phyloP scores from a whole-genome alignment of 306 rosid genomes.

The Cyamopsis tetragonoloba region DNA sequence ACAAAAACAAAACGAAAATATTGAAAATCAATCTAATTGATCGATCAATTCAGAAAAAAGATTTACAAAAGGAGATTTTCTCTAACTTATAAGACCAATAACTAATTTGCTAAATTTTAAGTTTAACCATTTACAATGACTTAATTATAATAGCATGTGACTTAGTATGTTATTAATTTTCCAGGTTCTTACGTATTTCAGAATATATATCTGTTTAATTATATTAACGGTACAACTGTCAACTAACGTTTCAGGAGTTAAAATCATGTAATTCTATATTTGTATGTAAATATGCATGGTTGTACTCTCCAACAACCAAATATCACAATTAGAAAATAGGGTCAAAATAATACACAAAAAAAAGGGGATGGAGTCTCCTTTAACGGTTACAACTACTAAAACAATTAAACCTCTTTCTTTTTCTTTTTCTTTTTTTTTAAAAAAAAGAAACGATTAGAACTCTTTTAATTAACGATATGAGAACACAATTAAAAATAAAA shows the following conservation, averaged over 20 bases:
- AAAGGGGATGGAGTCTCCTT: background rate
- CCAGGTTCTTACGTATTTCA: background rate
- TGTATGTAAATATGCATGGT: background rate
- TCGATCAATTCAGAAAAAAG: too few species aligned
- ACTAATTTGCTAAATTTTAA: background rate
- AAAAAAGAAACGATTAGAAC: too few species aligned
- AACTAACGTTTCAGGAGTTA: too few species aligned
- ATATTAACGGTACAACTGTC: too few species aligned
- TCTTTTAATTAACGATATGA: background rate
- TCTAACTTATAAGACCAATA: background rate
- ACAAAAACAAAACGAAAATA: too few species aligned
- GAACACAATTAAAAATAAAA: background rate
- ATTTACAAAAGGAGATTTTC: too few species aligned
- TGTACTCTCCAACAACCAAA: background rate
- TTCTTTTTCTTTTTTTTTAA: background rate
- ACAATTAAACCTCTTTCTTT: background rate
- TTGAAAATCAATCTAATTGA: too few species aligned
- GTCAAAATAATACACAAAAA: too few species aligned
- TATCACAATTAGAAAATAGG: constrained; percentile 8
- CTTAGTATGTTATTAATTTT: background rate
- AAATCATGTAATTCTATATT: constrained; percentile 1
- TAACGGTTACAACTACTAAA: background rate
- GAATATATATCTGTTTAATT: background rate
- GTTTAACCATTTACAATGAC: background rate
- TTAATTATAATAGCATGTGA: background rate